A percentile compares a stretch with the other conserved stretches of the same genome.
phyloP scores from a whole-genome alignment of 139 green algal species.

The Yamagishiella unicocca region DNA sequence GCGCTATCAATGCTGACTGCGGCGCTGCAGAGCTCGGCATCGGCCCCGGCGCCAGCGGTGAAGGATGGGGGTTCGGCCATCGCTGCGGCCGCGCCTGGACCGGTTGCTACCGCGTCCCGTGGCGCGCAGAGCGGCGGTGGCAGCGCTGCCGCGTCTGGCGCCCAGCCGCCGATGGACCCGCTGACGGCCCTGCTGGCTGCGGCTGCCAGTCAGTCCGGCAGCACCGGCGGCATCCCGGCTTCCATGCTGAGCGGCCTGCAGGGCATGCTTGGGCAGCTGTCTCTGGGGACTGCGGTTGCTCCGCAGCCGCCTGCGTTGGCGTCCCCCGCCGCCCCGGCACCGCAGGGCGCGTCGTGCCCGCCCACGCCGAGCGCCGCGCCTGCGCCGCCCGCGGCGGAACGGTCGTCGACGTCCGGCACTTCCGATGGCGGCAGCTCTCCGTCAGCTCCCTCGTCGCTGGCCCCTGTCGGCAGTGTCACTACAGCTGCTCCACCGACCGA shows the following conservation, averaged over 20 bases:
- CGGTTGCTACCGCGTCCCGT: neutral
- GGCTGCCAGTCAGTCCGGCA: constrained; percentile 7
- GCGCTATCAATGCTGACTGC: constrained; percentile 1
- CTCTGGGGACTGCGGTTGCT: neutral
- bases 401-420: neutral
- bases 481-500: too few relatives aligned
- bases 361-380: neutral
- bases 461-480: too few relatives aligned
- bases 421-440: neutral
- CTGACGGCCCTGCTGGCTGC: constrained; percentile 27
- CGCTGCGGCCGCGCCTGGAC: neutral
- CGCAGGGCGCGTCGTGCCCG: neutral
- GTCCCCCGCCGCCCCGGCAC: neutral
- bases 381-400: neutral
- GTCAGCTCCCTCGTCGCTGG: neutral
- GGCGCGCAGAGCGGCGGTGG: neutral
- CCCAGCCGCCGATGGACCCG: neutral
- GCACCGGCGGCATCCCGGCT: neutral
- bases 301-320: neutral
- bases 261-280: constrained; percentile 27
- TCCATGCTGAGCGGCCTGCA: constrained; percentile 24
- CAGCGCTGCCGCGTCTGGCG: neutral
- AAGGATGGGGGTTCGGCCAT: neutral
- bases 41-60: neutral
- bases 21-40: constrained; percentile 3